Evolutionary conservation across 2,329 filamentous ascomycete genomes (phyloP), one percentile per base, ranked within the genome.

Genomic region (Dactylellina drechsleri): DNA sequence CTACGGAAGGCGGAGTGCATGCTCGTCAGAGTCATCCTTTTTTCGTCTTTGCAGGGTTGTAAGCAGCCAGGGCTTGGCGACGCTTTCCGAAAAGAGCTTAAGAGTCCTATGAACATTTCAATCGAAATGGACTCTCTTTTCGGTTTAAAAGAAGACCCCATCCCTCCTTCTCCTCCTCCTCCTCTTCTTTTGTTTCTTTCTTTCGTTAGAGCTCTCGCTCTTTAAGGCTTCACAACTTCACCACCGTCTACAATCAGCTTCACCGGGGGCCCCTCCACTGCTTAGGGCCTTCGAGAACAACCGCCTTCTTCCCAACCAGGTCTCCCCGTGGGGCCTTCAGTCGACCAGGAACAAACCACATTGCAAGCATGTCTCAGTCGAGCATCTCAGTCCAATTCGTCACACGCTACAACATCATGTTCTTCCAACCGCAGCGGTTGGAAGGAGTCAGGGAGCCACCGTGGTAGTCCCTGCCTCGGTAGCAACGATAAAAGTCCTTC

Each of bases 241-340:
- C 18, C n/a, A 41, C 20, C 62, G 26, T 26, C 13, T 52, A 36
- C 31, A 1, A 36, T n/a, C n/a, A 52, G 20, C 40, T 41, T 28
- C 36, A 67, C 57, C 70, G 54, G 54, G 20, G 70, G 58, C 64
- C 68, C 20, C 47, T 26, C 31, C 18, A 28, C 12, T 36, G 31
- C 10, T 23, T 41, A 43, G 61, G 56, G 54, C 56, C 61, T 66
- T 57, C 68, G 53, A 60, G 60, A 60, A 61, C 6, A 49, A 13
- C 36, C n/a, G n/a, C 53, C 43, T 40, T 26, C 60, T 58, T 53
- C 26, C 62, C 40, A 13, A 18, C 62, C 70, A 66, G 70, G 70
- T 67, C 70, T 74, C 70, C 68, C 62, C 47, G 62, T 74, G 70
- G 28, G 70, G 57, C 70, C 70, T 67, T 74, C 52, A 66, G 62